Evolutionary conservation across 495 filamentous ascomycete genomes (phyloP).

Genomic region (Penicillium goetzii): DNA sequence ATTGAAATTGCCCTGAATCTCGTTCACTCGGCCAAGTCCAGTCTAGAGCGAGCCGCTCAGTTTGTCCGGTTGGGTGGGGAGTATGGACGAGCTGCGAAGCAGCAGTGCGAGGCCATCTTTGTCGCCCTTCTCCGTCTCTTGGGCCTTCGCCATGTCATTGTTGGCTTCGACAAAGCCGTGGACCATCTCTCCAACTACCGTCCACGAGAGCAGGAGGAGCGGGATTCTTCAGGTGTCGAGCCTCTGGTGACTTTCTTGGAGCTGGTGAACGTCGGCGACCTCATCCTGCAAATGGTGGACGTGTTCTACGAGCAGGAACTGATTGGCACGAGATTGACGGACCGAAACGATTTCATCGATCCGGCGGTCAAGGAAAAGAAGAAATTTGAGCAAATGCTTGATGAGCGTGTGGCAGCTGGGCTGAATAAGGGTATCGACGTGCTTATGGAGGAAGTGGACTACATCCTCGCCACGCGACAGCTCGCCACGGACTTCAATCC

Average conservation of each 20-base stretch:
- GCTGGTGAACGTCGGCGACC: constrained; percentile 95
- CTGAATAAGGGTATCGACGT: constrained; percentile 98
- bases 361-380: constrained; percentile 94
- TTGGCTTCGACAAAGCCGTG: constrained; percentile 89
- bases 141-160: constrained; percentile 83
- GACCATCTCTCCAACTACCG: constrained; percentile 90
- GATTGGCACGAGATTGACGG: constrained; percentile 76
- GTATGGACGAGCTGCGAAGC: constrained; percentile 78
- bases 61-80: constrained; percentile 80
- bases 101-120: constrained; percentile 91
- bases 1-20: constrained; percentile 92
- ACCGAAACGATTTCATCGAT: constrained; percentile 92
- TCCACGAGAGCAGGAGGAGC: constrained; percentile 79
- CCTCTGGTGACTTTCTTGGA: constrained; percentile 96
- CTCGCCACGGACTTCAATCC: constrained; percentile 90
- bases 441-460: constrained; percentile 97
- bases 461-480: constrained; percentile 88
- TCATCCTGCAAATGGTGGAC: constrained; percentile 99
- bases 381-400: constrained; percentile 97
- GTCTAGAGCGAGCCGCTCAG: constrained; percentile 79
- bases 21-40: constrained; percentile 88
- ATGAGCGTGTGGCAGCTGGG: constrained; percentile 94
- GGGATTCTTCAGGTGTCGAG: constrained; percentile 73
- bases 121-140: constrained; percentile 80
- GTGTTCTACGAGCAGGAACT: constrained; percentile 98